Conservation (phyloP, 306 rosid species). For the Cotoneaster glaucophyllus region DNA sequence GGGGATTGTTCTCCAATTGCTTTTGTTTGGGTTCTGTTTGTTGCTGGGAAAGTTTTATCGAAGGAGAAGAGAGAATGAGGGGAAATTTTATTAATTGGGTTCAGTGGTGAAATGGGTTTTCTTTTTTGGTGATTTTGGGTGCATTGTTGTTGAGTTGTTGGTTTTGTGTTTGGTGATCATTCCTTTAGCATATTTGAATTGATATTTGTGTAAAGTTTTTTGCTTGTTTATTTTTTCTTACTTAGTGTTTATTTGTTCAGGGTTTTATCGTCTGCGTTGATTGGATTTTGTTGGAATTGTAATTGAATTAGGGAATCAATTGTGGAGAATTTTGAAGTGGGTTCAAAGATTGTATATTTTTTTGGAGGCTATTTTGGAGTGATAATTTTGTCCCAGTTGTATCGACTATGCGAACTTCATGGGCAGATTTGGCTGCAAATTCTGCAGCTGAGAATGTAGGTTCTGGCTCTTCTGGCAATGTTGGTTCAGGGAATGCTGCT, state of each 20-base stretch:
- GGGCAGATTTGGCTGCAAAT: constrained; percentile 94
- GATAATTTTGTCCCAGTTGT: constrained; percentile 23
- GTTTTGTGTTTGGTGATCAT: constrained; percentile 1
- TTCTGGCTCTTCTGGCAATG: constrained; percentile 36
- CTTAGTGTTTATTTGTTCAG: constrained; percentile 1
- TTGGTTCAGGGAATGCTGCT: constrained; percentile 14
- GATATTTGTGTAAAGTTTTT: background rate
- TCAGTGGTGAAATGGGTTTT: background rate
- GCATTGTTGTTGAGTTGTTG: constrained; percentile 9
- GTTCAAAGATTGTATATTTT: background rate
- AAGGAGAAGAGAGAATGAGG: background rate
- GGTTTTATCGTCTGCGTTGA: background rate
- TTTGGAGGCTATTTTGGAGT: constrained; percentile 2
- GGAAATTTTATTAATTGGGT: background rate
- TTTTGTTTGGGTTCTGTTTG: background rate
- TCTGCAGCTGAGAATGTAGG: constrained; percentile 63
- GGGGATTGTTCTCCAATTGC: background rate
- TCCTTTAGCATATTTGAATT: background rate
- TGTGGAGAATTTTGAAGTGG: background rate
- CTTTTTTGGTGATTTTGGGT: background rate
- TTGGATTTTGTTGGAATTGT: background rate
- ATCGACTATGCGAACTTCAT: constrained; percentile 66
- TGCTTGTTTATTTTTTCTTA: background rate
- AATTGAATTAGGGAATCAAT: background rate
- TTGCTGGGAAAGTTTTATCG: background rate